Evolutionary conservation across 805 yeast species (phyloP), one percentile per base, ranked within the genome.

Genomic region (Kluyveromyces dobzhanskii): DNA sequence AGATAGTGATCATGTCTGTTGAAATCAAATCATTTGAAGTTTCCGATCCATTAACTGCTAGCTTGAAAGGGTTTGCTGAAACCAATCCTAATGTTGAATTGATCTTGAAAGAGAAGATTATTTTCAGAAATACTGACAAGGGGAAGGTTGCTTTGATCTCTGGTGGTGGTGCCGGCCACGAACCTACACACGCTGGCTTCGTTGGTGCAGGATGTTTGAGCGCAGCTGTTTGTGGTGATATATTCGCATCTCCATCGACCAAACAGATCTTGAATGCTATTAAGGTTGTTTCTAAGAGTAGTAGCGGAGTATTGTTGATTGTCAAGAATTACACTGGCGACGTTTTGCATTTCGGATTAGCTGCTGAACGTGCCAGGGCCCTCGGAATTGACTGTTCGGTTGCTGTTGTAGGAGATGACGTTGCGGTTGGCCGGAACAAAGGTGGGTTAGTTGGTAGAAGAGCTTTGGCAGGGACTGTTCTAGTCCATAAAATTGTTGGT

Each of bases 111-210:
- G 70, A 66, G 40, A 66, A 64, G 37, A 47, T 67, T 9, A 47
- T 66, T 14, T 62, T 54, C 47, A 57, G 71, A 38, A 48, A 53
- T 21, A 56, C 54, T 13, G 45, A 50, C 36, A 44, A 62, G 39
- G 62, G 68, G 19, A 81, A 84, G 51, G 82, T 87, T 32, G 73
- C 85, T 4, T 53, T 88, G 36, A 64, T 88, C 19, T 78, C 95
- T 25, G 96, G 97, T 43, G 97, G 97, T 40, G 97, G 97, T 19
- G 78, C 88, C 11, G 97, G 97, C 35, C 97, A 88, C 56, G 97
- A 88, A 61, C 97, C 97, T 18, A 70, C 87, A 3, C 97, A 90
- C 54, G 88, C 85, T 7, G 97, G 95, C 0, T 88, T 78, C 57
- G 87, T 88, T 17, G 97, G 97, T 10, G 70, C 76, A 11, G 94